Evolutionary conservation across 192 early-diverging fungal genomes (phyloP).

Genomic region (Coemansia sp.): DNA sequence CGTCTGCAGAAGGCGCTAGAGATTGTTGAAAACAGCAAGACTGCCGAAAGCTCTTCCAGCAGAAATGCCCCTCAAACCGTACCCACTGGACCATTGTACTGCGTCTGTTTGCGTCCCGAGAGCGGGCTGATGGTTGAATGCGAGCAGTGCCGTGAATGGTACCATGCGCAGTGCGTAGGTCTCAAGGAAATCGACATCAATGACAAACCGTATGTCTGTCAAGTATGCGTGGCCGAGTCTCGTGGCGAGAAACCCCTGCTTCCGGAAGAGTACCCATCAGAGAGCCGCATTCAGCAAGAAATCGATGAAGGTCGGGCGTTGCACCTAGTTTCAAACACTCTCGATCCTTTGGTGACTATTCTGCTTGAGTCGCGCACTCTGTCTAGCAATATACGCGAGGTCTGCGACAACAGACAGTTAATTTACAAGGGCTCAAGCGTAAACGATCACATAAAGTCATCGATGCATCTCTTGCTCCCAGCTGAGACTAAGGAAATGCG

Average conservation of each 20-base stretch:
- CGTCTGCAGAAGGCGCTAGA: conserved; percentile 21
- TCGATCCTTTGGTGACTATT: conserved; percentile 54
- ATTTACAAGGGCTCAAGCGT: not conserved
- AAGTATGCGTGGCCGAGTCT: conserved; percentile 52
- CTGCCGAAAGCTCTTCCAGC: not conserved
- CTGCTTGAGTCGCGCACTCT: conserved; percentile 41
- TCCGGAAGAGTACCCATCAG: conserved; percentile 23
- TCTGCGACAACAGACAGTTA: conserved; percentile 3
- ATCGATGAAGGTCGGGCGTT: conserved; percentile 49
- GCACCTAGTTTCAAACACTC: conserved; percentile 49
- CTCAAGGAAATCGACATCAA: conserved; percentile 51
- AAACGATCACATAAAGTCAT: not conserved
- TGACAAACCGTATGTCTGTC: conserved; percentile 58
- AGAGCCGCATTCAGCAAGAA: conserved; percentile 43
- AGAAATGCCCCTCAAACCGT: not conserved
- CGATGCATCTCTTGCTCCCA: not conserved
- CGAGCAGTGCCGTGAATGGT: conserved; percentile 66
- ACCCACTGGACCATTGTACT: conserved; percentile 43
- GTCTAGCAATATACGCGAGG: conserved; percentile 3
- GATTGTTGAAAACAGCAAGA: not conserved
- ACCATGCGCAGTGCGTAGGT: conserved; percentile 62
- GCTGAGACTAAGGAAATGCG: conserved; percentile 4
- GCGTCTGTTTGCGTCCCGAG: conserved; percentile 64
- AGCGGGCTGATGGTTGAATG: conserved; percentile 70
- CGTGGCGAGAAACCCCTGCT: conserved; percentile 14